Base-by-base conservation (phyloP, 345 rosid genomes). In the Heritiera littoralis region DNA sequence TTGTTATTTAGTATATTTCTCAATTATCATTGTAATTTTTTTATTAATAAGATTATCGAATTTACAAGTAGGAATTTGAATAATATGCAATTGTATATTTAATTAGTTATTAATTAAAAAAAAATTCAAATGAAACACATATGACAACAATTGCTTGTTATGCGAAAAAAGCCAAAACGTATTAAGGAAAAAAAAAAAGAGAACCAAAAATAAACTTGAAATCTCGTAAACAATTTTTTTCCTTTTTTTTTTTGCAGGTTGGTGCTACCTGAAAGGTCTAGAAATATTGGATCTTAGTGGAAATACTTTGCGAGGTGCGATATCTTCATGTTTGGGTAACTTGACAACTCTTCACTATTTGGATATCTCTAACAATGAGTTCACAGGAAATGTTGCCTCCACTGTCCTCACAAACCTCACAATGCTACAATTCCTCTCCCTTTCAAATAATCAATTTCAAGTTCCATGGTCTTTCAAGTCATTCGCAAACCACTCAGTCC, bases 401-500 rank as follows among this genome's bases (percentile, higher is more conserved):
- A 78, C 48, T 72, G 74, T 52, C 46, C 77, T 14, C 59, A 68
- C 1, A 75, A 79, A 32, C 15, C 67, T 63, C n/a, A 30, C 67
- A 63, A 63, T 4, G 67, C 67, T 43, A 9, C 13, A n/a, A 67
- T 67, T 7, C 30, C 72, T 63, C 5, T 12, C 18, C 15, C n/a
- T 63, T 30, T 30, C 77, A 3, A 1, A 45, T 5, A 84, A 84
- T 11, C 41, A 23, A 1, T 75, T 84, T 9, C 32, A n/a, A 41
- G 7, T 67, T 67, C 72, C 72, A 18, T 0, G 2, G 41, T 63
- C 43, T 0, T 63, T 63, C 52, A 43, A 43, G 7, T n/a, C 9
- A 46, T 43, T 67, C 2, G 30, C 72, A 43, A 43, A 67, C 5
- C 72, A 67, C 32, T 67, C 72, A 0, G 1, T 10, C 2, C 72